These are phyloP conservation scores for Chloranthus sessilifolius DNA, from an alignment of 164 flowering plant species.

Conservation along the genomic window DNA sequence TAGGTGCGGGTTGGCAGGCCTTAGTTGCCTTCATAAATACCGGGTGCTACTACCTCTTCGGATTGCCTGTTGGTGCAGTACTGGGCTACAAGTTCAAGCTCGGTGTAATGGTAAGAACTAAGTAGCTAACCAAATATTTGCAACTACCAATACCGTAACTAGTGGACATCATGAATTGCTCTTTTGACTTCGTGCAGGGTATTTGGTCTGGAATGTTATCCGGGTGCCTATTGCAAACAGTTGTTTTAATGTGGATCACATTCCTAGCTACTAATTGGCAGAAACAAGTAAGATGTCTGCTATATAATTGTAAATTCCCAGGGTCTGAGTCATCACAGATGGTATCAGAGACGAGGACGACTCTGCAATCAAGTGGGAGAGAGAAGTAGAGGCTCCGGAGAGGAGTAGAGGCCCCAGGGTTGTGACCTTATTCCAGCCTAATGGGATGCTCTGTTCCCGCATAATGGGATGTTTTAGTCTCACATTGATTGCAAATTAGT, in stretches of 20 bases:
- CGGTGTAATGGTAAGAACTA: conserved; percentile 23
- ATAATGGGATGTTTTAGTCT: no score
- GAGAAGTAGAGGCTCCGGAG: no score
- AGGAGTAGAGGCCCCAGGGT: no score
- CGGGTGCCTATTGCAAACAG: conserved; percentile 36
- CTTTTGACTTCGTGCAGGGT: conserved; percentile 20
- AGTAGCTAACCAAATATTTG: background rate
- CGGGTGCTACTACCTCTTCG: conserved; percentile 47
- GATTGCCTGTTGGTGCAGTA: conserved; percentile 43
- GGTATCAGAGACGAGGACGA: no score
- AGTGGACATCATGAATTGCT: background rate
- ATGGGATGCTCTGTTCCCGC: no score
- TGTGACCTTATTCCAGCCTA: no score
- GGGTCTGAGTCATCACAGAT: no score
- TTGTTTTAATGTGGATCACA: conserved; percentile 20
- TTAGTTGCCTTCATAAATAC: conserved; percentile 38
- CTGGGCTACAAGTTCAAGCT: conserved; percentile 38
- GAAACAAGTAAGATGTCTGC: conserved; percentile 42
- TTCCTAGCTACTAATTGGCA: conserved; percentile 40
- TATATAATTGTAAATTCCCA: no score
- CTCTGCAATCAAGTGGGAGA: no score
- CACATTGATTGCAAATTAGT: no score
- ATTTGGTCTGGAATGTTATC: conserved; percentile 44
- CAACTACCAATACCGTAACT: background rate
- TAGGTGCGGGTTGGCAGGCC: conserved; percentile 65